Percentiles rank a stretch among this genome's conserved stretches.
phyloP scores from a whole-genome alignment of 805 yeast species.

The Metahyphopichia silvanorum region DNA sequence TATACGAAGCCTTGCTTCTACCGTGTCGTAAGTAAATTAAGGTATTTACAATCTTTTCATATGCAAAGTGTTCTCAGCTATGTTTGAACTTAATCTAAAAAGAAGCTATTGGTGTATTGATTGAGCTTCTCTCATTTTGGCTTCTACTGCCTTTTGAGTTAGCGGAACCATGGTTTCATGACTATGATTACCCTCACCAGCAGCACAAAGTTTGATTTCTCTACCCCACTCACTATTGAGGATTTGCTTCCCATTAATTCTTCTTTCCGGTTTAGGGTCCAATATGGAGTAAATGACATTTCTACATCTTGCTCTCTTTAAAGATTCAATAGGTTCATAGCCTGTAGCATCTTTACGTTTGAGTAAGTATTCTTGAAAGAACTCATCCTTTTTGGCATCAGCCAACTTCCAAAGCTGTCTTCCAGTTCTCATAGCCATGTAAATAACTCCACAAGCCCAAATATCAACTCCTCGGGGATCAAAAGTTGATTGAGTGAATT shows the following conservation, averaged over 20 bases:
- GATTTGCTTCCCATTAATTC: conserved; percentile 85
- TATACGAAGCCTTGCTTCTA: too few relatives aligned
- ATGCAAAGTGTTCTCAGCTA: too few relatives aligned
- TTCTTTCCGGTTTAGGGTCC: conserved; percentile 85
- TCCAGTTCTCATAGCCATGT: conserved; percentile 93
- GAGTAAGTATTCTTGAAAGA: conserved; percentile 67
- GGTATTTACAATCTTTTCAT: too few relatives aligned
- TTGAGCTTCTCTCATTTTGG: not conserved
- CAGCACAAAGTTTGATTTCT: conserved; percentile 75
- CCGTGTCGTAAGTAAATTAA: too few relatives aligned
- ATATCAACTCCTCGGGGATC: conserved; percentile 83
- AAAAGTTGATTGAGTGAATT: conserved; percentile 59
- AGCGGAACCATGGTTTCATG: not conserved
- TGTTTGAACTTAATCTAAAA: too few relatives aligned
- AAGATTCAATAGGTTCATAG: conserved; percentile 83
- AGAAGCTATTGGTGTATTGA: too few relatives aligned
- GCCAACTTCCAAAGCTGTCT: conserved; percentile 91
- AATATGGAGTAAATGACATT: conserved; percentile 90
- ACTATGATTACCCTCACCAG: conserved; percentile 45
- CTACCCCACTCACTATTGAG: conserved; percentile 95
- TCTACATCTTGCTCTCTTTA: conserved; percentile 84
- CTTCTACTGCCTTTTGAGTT: not conserved
- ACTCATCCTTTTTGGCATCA: conserved; percentile 69
- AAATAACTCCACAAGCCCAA: conserved; percentile 92
- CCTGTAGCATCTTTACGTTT: conserved; percentile 83